Evolutionary conservation across 208 protist species (phyloP).

Genomic region (Crithidia expoeki): DNA sequence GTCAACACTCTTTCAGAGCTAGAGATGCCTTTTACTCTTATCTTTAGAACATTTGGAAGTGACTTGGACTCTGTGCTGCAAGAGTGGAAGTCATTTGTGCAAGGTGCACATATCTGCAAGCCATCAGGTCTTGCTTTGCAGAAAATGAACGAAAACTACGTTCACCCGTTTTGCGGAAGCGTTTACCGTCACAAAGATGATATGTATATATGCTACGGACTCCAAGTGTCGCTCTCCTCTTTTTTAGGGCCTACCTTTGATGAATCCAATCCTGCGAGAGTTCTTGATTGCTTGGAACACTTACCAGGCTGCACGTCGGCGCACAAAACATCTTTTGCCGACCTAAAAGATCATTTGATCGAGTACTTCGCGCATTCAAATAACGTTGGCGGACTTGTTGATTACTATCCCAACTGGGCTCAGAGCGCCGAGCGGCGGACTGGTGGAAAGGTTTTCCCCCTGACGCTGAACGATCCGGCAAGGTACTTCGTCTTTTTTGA

Average conservation of each 20-base stretch:
- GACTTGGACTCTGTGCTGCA: conserved; percentile 72
- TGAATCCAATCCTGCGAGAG: conserved; percentile 22
- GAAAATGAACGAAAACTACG: conserved; percentile 43
- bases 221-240: conserved; percentile 51
- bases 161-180: conserved; percentile 59
- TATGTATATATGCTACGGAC: conserved; percentile 78
- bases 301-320: conserved; percentile 57
- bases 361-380: conserved; percentile 56
- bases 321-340: conserved; percentile 49
- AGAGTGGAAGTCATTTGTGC: conserved; percentile 83
- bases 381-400: conserved; percentile 79
- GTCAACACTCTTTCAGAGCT: conserved; percentile 83
- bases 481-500: conserved; percentile 89
- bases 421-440: conserved; percentile 71
- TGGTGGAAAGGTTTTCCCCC: conserved; percentile 86
- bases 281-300: conserved; percentile 37
- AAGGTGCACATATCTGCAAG: conserved; percentile 69
- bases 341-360: conserved; percentile 56
- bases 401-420: conserved; percentile 91
- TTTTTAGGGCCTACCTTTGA: conserved; percentile 32
- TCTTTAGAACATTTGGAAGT: conserved; percentile 90
- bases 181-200: conserved; percentile 67
- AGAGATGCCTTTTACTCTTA: conserved; percentile 81
- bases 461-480: conserved; percentile 30
- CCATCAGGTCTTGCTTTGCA: conserved; percentile 56